These are phyloP conservation scores for Aphanocladium album DNA, from an alignment of 2,329 filamentous ascomycete species.

Conservation along the genomic window DNA sequence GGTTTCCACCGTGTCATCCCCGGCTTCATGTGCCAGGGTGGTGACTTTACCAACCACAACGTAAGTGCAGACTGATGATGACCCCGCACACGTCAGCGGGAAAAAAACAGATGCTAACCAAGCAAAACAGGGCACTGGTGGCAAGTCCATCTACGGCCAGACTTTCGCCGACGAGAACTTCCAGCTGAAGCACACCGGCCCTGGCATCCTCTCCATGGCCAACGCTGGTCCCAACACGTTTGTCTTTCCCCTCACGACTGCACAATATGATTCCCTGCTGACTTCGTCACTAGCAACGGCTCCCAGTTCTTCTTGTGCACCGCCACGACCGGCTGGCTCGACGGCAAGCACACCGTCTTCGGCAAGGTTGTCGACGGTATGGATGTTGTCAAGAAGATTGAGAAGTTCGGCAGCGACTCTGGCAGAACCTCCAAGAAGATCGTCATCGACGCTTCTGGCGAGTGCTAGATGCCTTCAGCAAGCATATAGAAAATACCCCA, in stretches of 20 bases:
- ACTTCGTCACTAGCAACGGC: conserved; percentile 65
- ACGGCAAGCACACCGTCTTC: conserved; percentile 72
- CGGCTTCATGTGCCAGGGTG: conserved; percentile 15
- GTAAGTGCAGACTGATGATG: neutral
- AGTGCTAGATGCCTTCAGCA: neutral
- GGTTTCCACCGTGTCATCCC: conserved; percentile 14
- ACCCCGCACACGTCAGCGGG: neutral
- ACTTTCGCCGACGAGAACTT: conserved; percentile 20
- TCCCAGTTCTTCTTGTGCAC: conserved; percentile 94
- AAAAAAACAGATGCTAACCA: neutral
- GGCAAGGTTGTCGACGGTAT: conserved; percentile 52
- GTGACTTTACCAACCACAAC: conserved; percentile 14
- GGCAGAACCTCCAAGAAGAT: conserved; percentile 10
- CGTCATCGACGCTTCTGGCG: conserved; percentile 3
- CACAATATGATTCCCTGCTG: neutral
- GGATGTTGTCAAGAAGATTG: conserved; percentile 13
- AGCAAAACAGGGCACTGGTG: conserved; percentile 17
- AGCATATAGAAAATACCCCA: neutral
- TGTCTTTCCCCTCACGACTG: neutral
- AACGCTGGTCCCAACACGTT: conserved; percentile 21
- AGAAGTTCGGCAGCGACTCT: conserved; percentile 5
- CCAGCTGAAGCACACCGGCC: conserved; percentile 17
- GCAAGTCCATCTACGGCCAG: conserved; percentile 20
- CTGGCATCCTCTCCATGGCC: conserved; percentile 20
- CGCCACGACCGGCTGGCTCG: conserved; percentile 72